Evolutionary conservation across 148 eudicot species (phyloP).

Genomic region (Tetragonia tetragonoides): DNA sequence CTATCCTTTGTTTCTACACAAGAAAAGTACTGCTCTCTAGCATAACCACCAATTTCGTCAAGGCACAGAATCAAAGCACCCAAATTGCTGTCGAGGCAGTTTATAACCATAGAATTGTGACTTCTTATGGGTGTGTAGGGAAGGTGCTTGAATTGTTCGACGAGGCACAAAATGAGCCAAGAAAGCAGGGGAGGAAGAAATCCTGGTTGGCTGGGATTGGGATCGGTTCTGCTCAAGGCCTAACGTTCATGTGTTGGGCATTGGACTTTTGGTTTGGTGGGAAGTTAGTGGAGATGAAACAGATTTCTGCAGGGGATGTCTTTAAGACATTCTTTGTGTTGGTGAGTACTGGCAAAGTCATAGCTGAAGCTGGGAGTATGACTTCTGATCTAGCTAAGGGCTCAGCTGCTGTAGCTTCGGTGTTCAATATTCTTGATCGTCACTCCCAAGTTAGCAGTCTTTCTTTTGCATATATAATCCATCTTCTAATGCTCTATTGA

Average conservation of each 20-base stretch:
- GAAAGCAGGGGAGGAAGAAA: conserved; percentile 67
- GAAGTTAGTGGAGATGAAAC: conserved; percentile 56
- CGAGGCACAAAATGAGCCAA: conserved; percentile 75
- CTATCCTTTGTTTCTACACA: conserved; percentile 81
- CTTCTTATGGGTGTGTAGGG: conserved; percentile 60
- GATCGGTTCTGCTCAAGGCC: conserved; percentile 81
- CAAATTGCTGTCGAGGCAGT: conserved; percentile 92
- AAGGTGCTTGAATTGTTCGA: conserved; percentile 74
- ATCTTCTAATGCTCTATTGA: too few relatives aligned
- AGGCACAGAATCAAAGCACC: conserved; percentile 72
- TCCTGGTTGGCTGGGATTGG: conserved; percentile 86
- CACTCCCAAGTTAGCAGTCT: conserved; percentile 52
- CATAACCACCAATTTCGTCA: conserved; percentile 52
- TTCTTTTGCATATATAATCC: neutral
- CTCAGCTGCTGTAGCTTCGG: conserved; percentile 72
- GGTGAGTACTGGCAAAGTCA: conserved; percentile 90
- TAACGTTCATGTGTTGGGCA: conserved; percentile 91
- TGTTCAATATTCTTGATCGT: conserved; percentile 72
- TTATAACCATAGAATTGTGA: conserved; percentile 77
- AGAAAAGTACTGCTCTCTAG: conserved; percentile 64
- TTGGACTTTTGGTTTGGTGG: conserved; percentile 97
- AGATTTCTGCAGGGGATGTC: conserved; percentile 87
- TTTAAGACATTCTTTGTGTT: conserved; percentile 86
- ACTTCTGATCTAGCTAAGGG: conserved; percentile 91
- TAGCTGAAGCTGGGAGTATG: conserved; percentile 99